Evolutionary conservation across 805 yeast genomes (phyloP).

Genomic region (Scheffersomyces coipomensis): DNA sequence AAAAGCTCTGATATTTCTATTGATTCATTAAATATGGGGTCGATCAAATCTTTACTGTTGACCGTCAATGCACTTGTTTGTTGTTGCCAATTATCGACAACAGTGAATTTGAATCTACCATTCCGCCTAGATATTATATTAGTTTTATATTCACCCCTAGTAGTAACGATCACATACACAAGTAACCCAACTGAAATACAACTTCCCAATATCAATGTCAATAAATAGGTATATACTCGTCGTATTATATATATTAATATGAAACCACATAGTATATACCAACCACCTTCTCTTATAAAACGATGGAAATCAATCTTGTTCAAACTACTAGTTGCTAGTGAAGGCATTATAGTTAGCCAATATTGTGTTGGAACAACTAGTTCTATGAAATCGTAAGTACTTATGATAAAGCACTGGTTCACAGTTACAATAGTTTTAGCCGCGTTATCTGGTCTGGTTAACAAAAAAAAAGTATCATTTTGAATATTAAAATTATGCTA

Average conservation of each 20-base stretch:
- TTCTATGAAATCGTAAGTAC: too few species aligned
- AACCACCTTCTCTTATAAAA: neutral
- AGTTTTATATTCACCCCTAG: neutral
- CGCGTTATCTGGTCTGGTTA: too few species aligned
- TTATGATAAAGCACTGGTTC: too few species aligned
- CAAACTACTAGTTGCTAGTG: too few species aligned
- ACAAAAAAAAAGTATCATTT: too few species aligned
- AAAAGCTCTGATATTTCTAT: slow-evolving; percentile 52
- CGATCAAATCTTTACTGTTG: slow-evolving; percentile 16
- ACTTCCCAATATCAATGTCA: neutral
- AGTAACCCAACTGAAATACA: neutral
- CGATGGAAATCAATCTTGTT: too few species aligned
- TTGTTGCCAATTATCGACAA: slow-evolving; percentile 9
- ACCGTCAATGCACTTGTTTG: slow-evolving; percentile 20
- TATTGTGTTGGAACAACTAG: too few species aligned
- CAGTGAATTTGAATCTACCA: slow-evolving; percentile 5
- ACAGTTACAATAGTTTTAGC: too few species aligned
- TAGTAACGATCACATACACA: neutral
- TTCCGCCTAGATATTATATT: neutral
- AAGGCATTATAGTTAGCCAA: too few species aligned
- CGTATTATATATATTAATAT: neutral
- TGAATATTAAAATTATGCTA: too few species aligned
- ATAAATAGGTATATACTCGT: neutral
- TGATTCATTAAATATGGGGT: slow-evolving; percentile 44
- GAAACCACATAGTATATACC: neutral